Base-by-base conservation (phyloP, 1,284 basidiomycete genomes). In the Somion occarium region DNA sequence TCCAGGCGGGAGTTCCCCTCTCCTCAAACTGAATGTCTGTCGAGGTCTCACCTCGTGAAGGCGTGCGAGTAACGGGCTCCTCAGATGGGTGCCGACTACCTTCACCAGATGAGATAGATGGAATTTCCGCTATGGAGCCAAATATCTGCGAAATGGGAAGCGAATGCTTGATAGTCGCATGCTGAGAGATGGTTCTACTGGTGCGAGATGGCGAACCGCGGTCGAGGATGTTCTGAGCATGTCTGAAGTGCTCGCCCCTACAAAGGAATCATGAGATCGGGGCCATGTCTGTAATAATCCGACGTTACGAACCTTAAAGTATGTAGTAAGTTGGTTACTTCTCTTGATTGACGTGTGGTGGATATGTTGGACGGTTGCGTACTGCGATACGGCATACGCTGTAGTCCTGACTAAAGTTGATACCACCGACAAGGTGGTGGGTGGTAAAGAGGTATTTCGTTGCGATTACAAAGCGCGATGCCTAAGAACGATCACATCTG, bases 221-320 rank as follows among this genome's bases (percentile, higher is more conserved):
- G n/a, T n/a, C n/a, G n/a, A n/a, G n/a, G 5, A 76, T 55, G 59
- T 88, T 88, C 54, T 79, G 80, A 22, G 68, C 58, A 56, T 79
- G 85, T 46, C 84, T 73, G 53, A 80, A 86, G 42, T 87, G 81
- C 63, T 88, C 85, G 11, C 83, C 85, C 63, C 83, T 83, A 38
- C 5, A 46, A 41, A 7, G 34, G 22, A 39, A 25, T 25, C 15
- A 48, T 24, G 12, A 41, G 30, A n/a, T n/a, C n/a, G n/a, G n/a
- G n/a, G n/a, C 24, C 23, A 9, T 34, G 38, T 9, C 24, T 7
- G 26, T 38, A 18, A n/a, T 13, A 41, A 49, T 12, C 24, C 46
- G 18, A 12, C 41, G 23, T 20, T 24, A 56, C 65, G 44, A 47
- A 76, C 78, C 78, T 73, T 19, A 79, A 61, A 2, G 64, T 75